Percentiles rank a stretch among this genome's conserved stretches.
Conservation (phyloP, 805 yeast genomes). For the Sugiyamaella boreocaroliniensis region DNA sequence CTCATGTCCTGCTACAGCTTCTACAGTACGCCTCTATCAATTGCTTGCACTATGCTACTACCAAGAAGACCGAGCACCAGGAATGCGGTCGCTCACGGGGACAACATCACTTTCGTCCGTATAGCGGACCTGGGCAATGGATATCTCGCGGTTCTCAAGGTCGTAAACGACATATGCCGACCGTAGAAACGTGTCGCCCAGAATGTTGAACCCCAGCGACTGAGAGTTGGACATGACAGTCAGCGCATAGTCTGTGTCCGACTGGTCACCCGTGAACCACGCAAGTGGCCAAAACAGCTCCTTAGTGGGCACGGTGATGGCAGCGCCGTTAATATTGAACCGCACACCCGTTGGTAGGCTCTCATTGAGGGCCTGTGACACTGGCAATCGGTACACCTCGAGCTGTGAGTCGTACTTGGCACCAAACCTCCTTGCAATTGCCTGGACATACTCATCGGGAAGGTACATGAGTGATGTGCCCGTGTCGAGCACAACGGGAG, state of each 20-base stretch:
- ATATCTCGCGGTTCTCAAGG: constrained; percentile 47
- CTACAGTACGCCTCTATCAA: too few relatives aligned
- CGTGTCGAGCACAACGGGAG: constrained; percentile 43
- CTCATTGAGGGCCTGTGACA: constrained; percentile 27
- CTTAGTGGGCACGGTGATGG: constrained; percentile 36
- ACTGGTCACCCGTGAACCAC: constrained; percentile 23
- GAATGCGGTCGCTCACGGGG: constrained; percentile 21
- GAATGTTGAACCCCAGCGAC: constrained; percentile 27
- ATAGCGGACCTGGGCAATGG: constrained; percentile 46
- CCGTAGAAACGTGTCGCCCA: constrained; percentile 60
- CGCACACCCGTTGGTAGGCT: constrained; percentile 26
- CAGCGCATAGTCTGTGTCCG: constrained; percentile 23
- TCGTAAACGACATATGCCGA: constrained; percentile 62
- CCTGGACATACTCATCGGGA: constrained; percentile 33
- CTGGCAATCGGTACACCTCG: constrained; percentile 37
- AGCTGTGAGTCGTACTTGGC: constrained; percentile 35
- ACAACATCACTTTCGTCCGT: constrained; percentile 22
- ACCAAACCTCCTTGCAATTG: constrained; percentile 33
- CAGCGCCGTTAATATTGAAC: constrained; percentile 47
- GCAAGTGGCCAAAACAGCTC: constrained; percentile 25
- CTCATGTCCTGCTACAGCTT: too few relatives aligned
- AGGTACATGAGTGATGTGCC: constrained; percentile 50
- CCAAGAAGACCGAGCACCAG: constrained; percentile 7
- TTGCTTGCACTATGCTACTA: not conserved
- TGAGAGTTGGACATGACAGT: constrained; percentile 24